Evolutionary conservation across 768 basidiomycete species (phyloP).

Genomic region (Pleurotus pulmonarius): DNA sequence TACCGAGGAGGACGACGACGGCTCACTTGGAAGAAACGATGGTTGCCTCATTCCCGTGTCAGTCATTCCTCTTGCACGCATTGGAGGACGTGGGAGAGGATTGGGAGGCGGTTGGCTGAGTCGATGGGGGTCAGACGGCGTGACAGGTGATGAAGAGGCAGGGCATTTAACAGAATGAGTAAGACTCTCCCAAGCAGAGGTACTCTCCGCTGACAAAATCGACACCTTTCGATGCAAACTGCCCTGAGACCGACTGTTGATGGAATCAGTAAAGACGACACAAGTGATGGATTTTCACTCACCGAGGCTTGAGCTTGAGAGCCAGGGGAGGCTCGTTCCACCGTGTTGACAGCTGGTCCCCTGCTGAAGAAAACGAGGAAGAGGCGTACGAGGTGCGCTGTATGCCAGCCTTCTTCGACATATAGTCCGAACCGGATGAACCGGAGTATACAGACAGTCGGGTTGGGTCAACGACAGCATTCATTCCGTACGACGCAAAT

Average conservation of each 20-base stretch:
- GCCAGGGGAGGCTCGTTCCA: not conserved
- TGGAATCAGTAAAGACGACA: conserved; percentile 3
- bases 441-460: conserved; percentile 53
- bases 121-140: conserved; percentile 21
- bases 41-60: conserved; percentile 28
- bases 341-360: not conserved
- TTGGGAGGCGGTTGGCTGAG: conserved; percentile 28
- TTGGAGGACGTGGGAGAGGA: conserved; percentile 30
- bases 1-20: conserved; percentile 25
- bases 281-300: not conserved
- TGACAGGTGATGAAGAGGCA: not conserved
- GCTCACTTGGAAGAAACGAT: conserved; percentile 24
- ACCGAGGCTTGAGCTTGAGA: conserved; percentile 15
- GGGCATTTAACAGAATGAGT: conserved; percentile 8
- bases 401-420: conserved; percentile 32
- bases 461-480: conserved; percentile 38
- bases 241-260: conserved; percentile 24
- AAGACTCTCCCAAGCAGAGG: conserved; percentile 21
- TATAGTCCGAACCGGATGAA: conserved; percentile 42
- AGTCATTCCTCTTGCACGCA: conserved; percentile 48
- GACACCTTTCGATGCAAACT: conserved; percentile 23
- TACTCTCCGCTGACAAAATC: conserved; percentile 15
- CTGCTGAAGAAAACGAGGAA: conserved; percentile 38
- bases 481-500: conserved; percentile 49
- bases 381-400: conserved; percentile 55